Evolutionary conservation across 1,139 yeast species (phyloP).

Genomic region (Schwanniomyces etchellsii): DNA sequence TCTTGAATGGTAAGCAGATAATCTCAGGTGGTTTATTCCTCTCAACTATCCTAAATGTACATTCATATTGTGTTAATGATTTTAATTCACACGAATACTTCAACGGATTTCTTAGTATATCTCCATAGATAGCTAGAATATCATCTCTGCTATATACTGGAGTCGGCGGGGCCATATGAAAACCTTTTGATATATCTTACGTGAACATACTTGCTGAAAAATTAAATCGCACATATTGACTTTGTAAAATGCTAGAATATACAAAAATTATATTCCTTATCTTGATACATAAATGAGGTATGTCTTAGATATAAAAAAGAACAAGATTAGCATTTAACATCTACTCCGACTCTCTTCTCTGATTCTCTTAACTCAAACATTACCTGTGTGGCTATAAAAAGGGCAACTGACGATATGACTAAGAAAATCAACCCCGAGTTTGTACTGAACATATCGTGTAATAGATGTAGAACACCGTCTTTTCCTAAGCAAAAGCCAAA

Average conservation of each 20-base stretch:
- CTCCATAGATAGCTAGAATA: conserved; percentile 19
- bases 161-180: conserved; percentile 43
- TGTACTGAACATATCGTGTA: conserved; percentile 70
- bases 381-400: conserved; percentile 83
- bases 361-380: conserved; percentile 92
- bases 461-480: conserved; percentile 69
- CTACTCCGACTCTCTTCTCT: conserved; percentile 78
- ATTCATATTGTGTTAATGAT: conserved; percentile 45
- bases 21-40: conserved; percentile 30
- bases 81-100: conserved; percentile 37
- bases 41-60: conserved; percentile 32
- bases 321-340: conserved; percentile 59
- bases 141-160: conserved; percentile 33
- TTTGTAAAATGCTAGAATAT: conserved; percentile 1
- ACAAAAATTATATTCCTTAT: conserved; percentile 1
- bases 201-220: no score
- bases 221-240: not conserved
- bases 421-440: conserved; percentile 63
- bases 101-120: conserved; percentile 25
- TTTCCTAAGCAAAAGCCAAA: conserved; percentile 92
- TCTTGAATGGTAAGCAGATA: conserved; percentile 49
- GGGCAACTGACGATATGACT: conserved; percentile 53
- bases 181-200: not conserved
- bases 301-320: not conserved
- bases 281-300: not conserved